Evolutionary conservation across 2,329 filamentous ascomycete genomes (phyloP), one percentile per base, ranked within the genome.

Genomic region (Cladosporium sp.): DNA sequence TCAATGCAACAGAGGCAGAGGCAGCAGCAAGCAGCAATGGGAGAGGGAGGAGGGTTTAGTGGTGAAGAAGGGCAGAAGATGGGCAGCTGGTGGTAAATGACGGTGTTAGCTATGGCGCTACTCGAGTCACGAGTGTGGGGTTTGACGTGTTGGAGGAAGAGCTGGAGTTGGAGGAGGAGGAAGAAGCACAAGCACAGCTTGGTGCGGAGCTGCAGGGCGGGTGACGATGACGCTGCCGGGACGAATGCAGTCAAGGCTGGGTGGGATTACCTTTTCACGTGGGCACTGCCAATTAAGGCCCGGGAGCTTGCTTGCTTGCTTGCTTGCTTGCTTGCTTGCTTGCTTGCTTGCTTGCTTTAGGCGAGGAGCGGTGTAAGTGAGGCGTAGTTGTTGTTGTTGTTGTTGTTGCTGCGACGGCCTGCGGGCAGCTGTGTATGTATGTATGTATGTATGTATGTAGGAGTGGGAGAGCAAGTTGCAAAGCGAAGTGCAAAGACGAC

Each of bases 231-330:
- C 52, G 52, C 52, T 55, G 52, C 18, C n/a, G 18, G 40, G 2
- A 26, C 23, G 23, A 26, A 26, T 26, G 23, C 23, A 26, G 23
- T 26, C 23, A 26, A 26, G 23, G 23, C 23, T 26, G n/a, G n/a
- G 52, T 5, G 28, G 46, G 60, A 62, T 62, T 62, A 62, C 49
- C 49, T 53, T 53, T 60, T 55, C 60, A 62, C 60, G 60, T 62
- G 60, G 60, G 0, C 57, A 50, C 31, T 37, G 31, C 40, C 44
- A 23, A 44, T 10, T 44, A 44, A 55, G 28, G 52, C 16, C 28
- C 18, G 52, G n/a, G 31, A 55, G 7, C 52, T 28, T 31, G 16
- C 50, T 28, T n/a, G 37, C 37, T 46, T 46, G 40, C 40, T 46
- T 44, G 16, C 16, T 52, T n/a, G n/a, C n/a, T n/a, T n/a, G n/a